Percentiles rank a stretch among this genome's conserved stretches.
Conservation (phyloP, 2,329 filamentous ascomycete species). For the Diaporthe sp. region DNA sequence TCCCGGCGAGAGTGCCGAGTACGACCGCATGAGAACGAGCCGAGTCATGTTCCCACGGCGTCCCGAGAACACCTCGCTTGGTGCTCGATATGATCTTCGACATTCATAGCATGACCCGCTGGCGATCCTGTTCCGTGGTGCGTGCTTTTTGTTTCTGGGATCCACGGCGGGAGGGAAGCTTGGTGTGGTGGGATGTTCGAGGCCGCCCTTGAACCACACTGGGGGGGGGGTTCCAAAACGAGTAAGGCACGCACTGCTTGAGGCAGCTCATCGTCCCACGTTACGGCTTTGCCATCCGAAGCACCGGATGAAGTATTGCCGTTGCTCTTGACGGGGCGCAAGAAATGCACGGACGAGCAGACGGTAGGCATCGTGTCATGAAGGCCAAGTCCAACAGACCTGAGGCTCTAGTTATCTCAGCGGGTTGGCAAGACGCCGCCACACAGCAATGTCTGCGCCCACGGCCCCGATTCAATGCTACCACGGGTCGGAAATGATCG, state of each 20-base stretch:
- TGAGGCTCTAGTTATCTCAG: constrained; percentile 27
- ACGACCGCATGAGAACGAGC: constrained; percentile 5
- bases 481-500: not conserved
- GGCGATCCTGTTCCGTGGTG: constrained; percentile 12
- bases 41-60: constrained; percentile 12
- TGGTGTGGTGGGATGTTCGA: constrained; percentile 23
- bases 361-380: not conserved
- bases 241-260: constrained; percentile 6
- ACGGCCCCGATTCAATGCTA: not conserved
- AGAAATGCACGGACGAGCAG: constrained; percentile 23
- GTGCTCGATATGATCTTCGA: constrained; percentile 13
- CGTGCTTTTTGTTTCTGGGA: constrained; percentile 29
- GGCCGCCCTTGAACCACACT: constrained; percentile 26
- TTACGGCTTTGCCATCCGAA: constrained; percentile 30
- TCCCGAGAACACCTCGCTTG: not conserved
- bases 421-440: constrained; percentile 14
- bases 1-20: not conserved
- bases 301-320: constrained; percentile 29
- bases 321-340: constrained; percentile 21
- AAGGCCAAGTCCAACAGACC: constrained; percentile 23
- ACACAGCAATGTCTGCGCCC: not conserved
- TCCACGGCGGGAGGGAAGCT: constrained; percentile 20
- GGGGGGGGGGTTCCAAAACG: constrained; percentile 7
- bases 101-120: constrained; percentile 22
- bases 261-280: constrained; percentile 20